Base-by-base conservation (phyloP, 176 grass and related monocot species). In the Avena sativa region DNA sequence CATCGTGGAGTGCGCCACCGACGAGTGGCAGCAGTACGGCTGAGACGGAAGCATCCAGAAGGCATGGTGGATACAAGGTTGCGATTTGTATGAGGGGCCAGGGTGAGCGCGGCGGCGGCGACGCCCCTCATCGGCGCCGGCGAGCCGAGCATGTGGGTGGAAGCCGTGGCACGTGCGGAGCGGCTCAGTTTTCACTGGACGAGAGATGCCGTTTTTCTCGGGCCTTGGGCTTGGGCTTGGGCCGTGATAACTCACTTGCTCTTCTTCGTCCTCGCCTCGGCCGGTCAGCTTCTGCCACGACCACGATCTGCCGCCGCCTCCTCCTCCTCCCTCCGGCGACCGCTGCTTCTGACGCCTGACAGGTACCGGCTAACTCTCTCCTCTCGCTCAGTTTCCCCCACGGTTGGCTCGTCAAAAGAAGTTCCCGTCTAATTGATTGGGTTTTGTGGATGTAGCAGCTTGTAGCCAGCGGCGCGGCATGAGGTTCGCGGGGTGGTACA, bases 401-500 rank as follows among this genome's bases (percentile, higher is more conserved):
- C 40, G 5, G 40, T 43, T 43, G 40, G 40, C 40, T 7, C 40
- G 40, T 43, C 40, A 43, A 16, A 4, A 53, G 10, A 43, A 28
- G 53, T 75, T 75, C 23, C 23, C 15, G 48, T 48, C 21, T 47
- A 44, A 63, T 1, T 80, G 59, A 80, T 46, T 17, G 58, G 3
- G 21, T 4, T 28, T 80, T 80, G n/a, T 49, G 59, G 78, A 47
- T 36, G 61, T 23, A 1, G 79, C 26, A 81, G 79, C 79, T 81
- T 81, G 80, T 34, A 15, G 57, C 3, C 40, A 30, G 23, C 43
- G 43, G 21, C 8, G 14, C 8, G 25, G 32, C 21, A 98, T 95
- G 96, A 94, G 64, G 86, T 98, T 95, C 81, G 36, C 83, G 56
- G 90, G 85, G 0, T 98, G 96, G 92, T 95, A 98, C 88, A 40